Evolutionary conservation across 306 rosid species (phyloP).

Genomic region (Cicer judaicum): DNA sequence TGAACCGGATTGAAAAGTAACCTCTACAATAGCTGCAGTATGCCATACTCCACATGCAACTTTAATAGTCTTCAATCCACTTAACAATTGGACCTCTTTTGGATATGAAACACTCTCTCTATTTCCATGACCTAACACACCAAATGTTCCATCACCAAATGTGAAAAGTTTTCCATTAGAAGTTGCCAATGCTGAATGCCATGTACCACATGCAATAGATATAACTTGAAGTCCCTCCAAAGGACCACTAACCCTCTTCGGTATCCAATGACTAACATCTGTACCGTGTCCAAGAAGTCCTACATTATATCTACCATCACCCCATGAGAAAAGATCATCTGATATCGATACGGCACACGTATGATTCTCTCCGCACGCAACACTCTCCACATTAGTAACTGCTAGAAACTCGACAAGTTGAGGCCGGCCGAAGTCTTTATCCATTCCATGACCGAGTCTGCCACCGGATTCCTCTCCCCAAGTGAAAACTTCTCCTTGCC

Average conservation of each 20-base stretch:
- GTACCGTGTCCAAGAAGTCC: conserved; percentile 97
- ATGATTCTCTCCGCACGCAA: conserved; percentile 94
- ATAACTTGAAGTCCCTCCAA: conserved; percentile 90
- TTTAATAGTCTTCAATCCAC: conserved; percentile 78
- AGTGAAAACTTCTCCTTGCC: conserved; percentile 98
- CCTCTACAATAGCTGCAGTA: conserved; percentile 96
- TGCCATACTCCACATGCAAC: conserved; percentile 99
- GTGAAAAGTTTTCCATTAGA: conserved; percentile 87
- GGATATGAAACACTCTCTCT: conserved; percentile 73
- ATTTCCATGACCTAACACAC: conserved; percentile 95
- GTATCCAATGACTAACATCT: conserved; percentile 89
- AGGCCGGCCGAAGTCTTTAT: conserved; percentile 73
- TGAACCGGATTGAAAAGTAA: conserved; percentile 65
- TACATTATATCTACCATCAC: conserved; percentile 80
- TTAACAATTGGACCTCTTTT: conserved; percentile 79
- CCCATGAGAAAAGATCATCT: conserved; percentile 92
- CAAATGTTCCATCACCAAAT: conserved; percentile 97
- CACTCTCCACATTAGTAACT: conserved; percentile 65
- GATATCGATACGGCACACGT: conserved; percentile 79
- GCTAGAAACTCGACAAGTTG: conserved; percentile 81
- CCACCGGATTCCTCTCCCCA: conserved; percentile 99
- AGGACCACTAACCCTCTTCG: conserved; percentile 78
- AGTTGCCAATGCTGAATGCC: conserved; percentile 97
- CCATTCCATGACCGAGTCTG: conserved; percentile 88
- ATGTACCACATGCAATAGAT: conserved; percentile 91